Percentiles rank a stretch among this genome's conserved stretches.
Evolutionary conservation across 768 basidiomycete species (phyloP).

Genomic region (Phlegmacium glaucopus): DNA sequence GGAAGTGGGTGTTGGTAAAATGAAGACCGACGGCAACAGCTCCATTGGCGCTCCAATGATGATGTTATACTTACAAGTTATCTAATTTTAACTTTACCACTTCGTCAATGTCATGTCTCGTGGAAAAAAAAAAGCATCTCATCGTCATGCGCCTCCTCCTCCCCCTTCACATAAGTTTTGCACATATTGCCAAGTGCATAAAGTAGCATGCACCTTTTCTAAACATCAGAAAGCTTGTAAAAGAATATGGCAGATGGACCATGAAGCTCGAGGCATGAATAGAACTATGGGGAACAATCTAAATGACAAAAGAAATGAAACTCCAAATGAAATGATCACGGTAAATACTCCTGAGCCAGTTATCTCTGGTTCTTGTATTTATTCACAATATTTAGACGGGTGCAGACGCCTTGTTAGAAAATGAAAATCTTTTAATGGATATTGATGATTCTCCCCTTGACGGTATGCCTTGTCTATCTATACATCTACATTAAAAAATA

Average conservation of each 20-base stretch:
- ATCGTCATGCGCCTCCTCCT: neutral
- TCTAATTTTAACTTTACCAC: neutral
- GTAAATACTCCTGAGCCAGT: neutral
- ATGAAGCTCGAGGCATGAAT: constrained; percentile 2
- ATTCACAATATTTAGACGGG: neutral
- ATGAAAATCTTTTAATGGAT: neutral
- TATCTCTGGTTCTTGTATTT: neutral
- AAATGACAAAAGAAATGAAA: neutral
- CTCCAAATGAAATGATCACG: neutral
- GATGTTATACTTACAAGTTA: neutral
- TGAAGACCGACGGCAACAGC: neutral
- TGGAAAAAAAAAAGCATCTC: neutral
- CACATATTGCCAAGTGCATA: constrained; percentile 2
- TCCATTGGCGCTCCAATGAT: neutral
- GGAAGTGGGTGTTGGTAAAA: neutral
- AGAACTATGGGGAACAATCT: neutral
- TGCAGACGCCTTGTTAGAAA: neutral
- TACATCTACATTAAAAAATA: neutral
- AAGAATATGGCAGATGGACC: constrained; percentile 5
- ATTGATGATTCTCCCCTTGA: neutral
- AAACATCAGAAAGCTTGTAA: constrained; percentile 7
- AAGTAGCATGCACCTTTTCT: constrained; percentile 1
- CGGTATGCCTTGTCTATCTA: neutral
- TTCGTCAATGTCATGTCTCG: neutral
- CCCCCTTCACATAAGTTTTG: constrained; percentile 6